A percentile compares a stretch with the other conserved stretches of the same genome.
Evolutionary conservation across 441 rosid genomes (phyloP).

Genomic region (Euphorbia schlechtendalii): DNA sequence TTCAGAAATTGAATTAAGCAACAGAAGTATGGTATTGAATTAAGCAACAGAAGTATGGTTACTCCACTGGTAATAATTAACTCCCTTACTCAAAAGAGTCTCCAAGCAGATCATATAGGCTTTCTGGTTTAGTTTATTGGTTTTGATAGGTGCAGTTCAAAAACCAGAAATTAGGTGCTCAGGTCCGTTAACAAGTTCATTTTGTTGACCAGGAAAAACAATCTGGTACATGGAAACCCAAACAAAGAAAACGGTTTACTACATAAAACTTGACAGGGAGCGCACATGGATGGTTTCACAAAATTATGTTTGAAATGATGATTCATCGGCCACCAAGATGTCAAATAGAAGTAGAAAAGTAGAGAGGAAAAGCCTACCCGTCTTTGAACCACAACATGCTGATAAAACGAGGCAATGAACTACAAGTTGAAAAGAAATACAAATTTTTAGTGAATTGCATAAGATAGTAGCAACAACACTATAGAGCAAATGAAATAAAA

Average conservation of each 20-base stretch:
- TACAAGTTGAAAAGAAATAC: conserved; percentile 33
- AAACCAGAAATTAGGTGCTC: neutral
- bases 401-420: conserved; percentile 91
- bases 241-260: conserved; percentile 3
- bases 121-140: neutral
- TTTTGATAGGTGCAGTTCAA: neutral
- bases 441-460: conserved; percentile 13
- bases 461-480: neutral
- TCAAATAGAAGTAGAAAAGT: conserved; percentile 3
- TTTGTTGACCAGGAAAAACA: neutral
- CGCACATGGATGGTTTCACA: neutral
- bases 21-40: neutral
- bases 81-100: neutral
- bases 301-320: neutral
- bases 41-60: neutral
- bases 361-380: conserved; percentile 46
- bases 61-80: neutral
- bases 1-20: neutral
- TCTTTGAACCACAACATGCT: conserved; percentile 90
- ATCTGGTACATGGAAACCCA: conserved; percentile 4
- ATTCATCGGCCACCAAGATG: neutral
- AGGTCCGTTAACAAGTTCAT: conserved; percentile 1
- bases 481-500: neutral
- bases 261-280: neutral
- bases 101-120: neutral